Evolutionary conservation across 352 stramenopile species (phyloP).

Genomic region (Globisporangium perplexum): DNA sequence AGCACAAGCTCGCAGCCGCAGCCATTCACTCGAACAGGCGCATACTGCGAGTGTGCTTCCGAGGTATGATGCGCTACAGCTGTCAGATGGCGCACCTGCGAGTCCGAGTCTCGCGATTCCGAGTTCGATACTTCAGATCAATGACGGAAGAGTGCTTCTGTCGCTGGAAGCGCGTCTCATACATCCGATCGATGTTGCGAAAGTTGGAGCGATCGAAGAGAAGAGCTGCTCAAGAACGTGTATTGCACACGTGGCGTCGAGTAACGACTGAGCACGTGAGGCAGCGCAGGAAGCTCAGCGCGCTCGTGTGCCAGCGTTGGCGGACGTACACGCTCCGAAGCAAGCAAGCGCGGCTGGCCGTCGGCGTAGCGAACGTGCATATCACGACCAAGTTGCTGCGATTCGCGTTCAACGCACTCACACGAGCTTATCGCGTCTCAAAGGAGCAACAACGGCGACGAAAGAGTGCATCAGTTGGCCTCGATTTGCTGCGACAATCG

Average conservation of each 20-base stretch:
- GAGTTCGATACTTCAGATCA: slow-evolving; percentile 19
- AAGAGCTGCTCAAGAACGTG: neutral
- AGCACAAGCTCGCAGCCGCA: neutral
- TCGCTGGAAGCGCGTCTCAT: slow-evolving; percentile 13
- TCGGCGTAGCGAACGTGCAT: no score
- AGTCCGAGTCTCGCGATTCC: slow-evolving; percentile 12
- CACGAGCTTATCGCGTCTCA: neutral
- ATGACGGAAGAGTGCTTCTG: slow-evolving; percentile 22
- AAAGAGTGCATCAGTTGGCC: neutral
- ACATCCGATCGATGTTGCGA: slow-evolving; percentile 11
- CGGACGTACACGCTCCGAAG: no score
- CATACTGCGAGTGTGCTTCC: neutral
- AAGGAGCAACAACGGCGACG: neutral
- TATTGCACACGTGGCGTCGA: slow-evolving; percentile 1
- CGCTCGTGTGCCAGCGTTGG: no score
- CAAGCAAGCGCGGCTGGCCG: no score
- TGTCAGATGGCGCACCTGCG: slow-evolving; percentile 7
- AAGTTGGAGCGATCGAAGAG: slow-evolving; percentile 2
- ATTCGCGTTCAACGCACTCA: neutral
- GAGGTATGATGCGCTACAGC: slow-evolving; percentile 1
- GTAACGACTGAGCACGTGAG: neutral
- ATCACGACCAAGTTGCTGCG: neutral
- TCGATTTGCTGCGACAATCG: neutral
- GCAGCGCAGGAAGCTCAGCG: slow-evolving; percentile 7
- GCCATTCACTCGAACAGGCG: neutral